Conservation (phyloP, 768 basidiomycete genomes). For the Coprinellus aureogranulatus region DNA sequence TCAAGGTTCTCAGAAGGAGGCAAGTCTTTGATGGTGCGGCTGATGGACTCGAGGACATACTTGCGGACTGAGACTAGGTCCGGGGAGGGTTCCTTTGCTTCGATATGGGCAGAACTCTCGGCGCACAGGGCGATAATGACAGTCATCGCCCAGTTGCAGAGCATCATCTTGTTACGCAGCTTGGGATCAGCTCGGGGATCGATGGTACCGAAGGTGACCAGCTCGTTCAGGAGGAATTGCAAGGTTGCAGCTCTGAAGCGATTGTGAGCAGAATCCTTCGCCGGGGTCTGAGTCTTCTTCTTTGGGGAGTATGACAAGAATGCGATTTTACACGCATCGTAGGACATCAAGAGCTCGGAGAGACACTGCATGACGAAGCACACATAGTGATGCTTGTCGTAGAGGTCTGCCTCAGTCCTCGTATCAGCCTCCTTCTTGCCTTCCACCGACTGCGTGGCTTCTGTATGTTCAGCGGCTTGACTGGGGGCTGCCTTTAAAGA, state of each 20-base stretch:
- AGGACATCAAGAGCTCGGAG: conserved; percentile 90
- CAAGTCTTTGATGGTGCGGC: conserved; percentile 81
- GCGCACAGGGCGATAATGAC: conserved; percentile 92
- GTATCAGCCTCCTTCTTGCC: not conserved
- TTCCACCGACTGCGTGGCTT: not conserved
- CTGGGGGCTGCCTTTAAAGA: not conserved
- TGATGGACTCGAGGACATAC: conserved; percentile 85
- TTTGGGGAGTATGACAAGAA: conserved; percentile 79
- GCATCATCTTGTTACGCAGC: conserved; percentile 53
- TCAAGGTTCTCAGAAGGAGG: conserved; percentile 59
- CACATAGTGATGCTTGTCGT: conserved; percentile 52
- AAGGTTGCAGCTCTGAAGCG: conserved; percentile 68
- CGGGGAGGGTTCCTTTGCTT: conserved; percentile 70
- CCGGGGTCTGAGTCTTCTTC: conserved; percentile 55
- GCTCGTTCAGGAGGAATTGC: conserved; percentile 78
- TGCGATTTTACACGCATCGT: conserved; percentile 84
- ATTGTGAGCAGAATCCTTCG: conserved; percentile 56
- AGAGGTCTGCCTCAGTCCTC: conserved; percentile 18
- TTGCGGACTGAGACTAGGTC: conserved; percentile 91
- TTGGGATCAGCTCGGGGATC: conserved; percentile 57
- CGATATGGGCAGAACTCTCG: conserved; percentile 65
- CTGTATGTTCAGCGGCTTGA: not conserved
- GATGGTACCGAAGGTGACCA: conserved; percentile 76
- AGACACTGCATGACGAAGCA: conserved; percentile 90
- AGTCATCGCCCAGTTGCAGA: conserved; percentile 87